Evolutionary conservation across 306 rosid species (phyloP).

Genomic region (Medicago ruthenica): DNA sequence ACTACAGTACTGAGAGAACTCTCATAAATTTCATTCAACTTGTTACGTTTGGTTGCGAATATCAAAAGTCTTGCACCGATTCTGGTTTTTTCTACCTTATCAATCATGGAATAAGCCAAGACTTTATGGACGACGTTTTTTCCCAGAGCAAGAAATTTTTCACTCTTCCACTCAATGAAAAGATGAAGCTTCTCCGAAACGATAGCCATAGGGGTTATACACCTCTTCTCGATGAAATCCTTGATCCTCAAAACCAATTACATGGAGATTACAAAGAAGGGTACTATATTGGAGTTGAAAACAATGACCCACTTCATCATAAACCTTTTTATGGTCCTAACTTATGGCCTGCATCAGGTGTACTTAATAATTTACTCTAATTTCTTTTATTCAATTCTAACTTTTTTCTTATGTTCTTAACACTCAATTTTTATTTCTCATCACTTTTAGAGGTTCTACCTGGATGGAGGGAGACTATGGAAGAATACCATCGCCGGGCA

Average conservation of each 20-base stretch:
- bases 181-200: constrained; percentile 84
- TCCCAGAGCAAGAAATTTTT: constrained; percentile 68
- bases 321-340: constrained; percentile 89
- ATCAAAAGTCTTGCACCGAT: constrained; percentile 46
- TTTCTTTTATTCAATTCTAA: not conserved
- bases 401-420: not conserved
- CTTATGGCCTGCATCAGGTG: constrained; percentile 90
- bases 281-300: constrained; percentile 87
- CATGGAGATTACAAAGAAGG: constrained; percentile 94
- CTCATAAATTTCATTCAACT: not conserved
- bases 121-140: constrained; percentile 75
- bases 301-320: constrained; percentile 53
- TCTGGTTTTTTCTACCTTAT: constrained; percentile 92
- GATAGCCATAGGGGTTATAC: constrained; percentile 79
- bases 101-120: constrained; percentile 77
- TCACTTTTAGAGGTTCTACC: constrained; percentile 64
- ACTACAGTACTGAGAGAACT: not conserved
- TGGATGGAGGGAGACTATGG: constrained; percentile 88
- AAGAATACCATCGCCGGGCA: constrained; percentile 71
- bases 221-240: constrained; percentile 80
- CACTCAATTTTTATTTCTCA: not conserved
- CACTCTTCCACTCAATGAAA: constrained; percentile 58
- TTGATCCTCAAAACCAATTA: constrained; percentile 78
- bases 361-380: not conserved
- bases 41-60: too few species aligned